phyloP scores from a whole-genome alignment of 192 early-diverging fungal genomes.

The Radiomyces spectabilis region DNA sequence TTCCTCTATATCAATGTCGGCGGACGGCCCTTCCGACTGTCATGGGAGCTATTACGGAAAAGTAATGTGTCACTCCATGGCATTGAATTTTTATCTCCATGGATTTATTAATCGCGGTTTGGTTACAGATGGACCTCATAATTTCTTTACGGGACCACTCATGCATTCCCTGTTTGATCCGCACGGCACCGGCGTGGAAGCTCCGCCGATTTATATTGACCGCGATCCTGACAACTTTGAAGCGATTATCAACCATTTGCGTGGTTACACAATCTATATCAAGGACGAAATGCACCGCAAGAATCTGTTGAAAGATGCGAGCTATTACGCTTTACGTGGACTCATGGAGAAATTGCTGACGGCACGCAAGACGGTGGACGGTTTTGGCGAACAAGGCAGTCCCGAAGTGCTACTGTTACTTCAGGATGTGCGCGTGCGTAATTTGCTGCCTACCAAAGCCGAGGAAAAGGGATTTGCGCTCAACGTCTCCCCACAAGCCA shows the following conservation, averaged over 20 bases:
- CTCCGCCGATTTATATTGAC: slow-evolving; percentile 29
- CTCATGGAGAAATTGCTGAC: slow-evolving; percentile 31
- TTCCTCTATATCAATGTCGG: slow-evolving; percentile 44
- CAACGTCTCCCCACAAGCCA: not conserved
- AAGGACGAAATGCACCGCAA: slow-evolving; percentile 43
- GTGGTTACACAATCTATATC: slow-evolving; percentile 48
- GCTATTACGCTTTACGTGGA: slow-evolving; percentile 33
- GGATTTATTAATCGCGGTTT: not conserved
- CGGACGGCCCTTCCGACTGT: slow-evolving; percentile 41
- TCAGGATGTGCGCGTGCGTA: slow-evolving; percentile 25
- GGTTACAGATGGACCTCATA: slow-evolving; percentile 15
- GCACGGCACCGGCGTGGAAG: not conserved
- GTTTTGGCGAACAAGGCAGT: slow-evolving; percentile 21
- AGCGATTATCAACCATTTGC: slow-evolving; percentile 44
- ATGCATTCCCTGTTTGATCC: slow-evolving; percentile 17
- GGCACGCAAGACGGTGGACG: slow-evolving; percentile 25
- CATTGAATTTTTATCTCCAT: not conserved
- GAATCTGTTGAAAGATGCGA: slow-evolving; percentile 46
- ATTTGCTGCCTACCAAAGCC: slow-evolving; percentile 4
- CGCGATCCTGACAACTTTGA: slow-evolving; percentile 46
- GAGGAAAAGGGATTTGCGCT: not conserved
- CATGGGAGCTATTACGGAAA: slow-evolving; percentile 35
- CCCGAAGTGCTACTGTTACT: slow-evolving; percentile 32
- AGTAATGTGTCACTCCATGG: slow-evolving; percentile 7
- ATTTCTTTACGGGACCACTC: slow-evolving; percentile 30